These are phyloP conservation scores for Thozetella sp. DNA, from an alignment of 495 filamentous ascomycete species.

Conservation along the genomic window DNA sequence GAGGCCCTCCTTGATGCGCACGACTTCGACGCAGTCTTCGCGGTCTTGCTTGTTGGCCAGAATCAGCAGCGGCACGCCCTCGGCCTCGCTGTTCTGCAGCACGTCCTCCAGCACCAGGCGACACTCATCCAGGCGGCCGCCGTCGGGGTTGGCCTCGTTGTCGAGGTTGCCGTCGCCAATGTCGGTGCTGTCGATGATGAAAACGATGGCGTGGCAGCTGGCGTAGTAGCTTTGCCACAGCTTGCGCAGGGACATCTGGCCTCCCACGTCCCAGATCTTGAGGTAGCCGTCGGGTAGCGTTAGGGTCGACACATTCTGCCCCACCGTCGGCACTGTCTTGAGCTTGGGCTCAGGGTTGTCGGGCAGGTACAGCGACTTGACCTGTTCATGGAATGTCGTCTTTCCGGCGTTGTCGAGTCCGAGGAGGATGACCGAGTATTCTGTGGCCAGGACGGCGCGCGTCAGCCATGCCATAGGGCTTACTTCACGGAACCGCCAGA, in stretches of 20 bases:
- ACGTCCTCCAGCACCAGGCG: constrained; percentile 87
- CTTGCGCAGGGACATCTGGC: constrained; percentile 83
- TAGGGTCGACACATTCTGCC: constrained; percentile 94
- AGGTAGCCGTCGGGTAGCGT: constrained; percentile 88
- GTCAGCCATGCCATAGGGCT: constrained; percentile 6
- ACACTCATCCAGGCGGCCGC: constrained; percentile 79
- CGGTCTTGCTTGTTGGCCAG: constrained; percentile 97
- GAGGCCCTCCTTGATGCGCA: constrained; percentile 93
- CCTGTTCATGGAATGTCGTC: constrained; percentile 95
- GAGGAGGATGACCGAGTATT: constrained; percentile 96
- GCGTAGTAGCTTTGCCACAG: constrained; percentile 97
- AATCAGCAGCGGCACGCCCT: constrained; percentile 88
- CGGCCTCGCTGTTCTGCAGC: constrained; percentile 79
- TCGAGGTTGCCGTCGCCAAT: constrained; percentile 78
- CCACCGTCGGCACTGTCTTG: constrained; percentile 93
- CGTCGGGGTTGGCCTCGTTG: constrained; percentile 45
- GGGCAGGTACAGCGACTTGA: constrained; percentile 83
- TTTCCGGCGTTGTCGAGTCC: constrained; percentile 98
- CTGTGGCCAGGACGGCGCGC: constrained; percentile 40
- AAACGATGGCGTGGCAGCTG: constrained; percentile 94
- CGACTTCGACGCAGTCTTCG: constrained; percentile 96
- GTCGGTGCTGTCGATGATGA: constrained; percentile 93
- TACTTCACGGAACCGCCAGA: too few species aligned
- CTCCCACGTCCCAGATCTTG: constrained; percentile 98
- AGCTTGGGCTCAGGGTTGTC: constrained; percentile 58